Percentiles rank a stretch among this genome's conserved stretches.
Conservation (phyloP, 2,329 filamentous ascomycete genomes). For the Periconia macrospinosa region DNA sequence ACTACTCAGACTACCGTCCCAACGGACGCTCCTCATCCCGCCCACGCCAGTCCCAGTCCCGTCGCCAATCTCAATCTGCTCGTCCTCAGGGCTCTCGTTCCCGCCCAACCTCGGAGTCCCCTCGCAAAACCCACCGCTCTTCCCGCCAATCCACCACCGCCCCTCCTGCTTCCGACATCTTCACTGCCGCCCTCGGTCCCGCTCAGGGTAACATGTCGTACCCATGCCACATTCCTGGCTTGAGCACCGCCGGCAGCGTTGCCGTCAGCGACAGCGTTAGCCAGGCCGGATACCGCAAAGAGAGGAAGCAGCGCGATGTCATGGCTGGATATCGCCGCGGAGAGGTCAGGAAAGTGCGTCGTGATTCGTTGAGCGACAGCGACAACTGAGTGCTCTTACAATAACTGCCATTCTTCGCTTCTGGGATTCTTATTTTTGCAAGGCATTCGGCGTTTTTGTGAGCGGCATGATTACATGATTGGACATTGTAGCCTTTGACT, state of each 20-base stretch:
- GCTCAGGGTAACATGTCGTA: conserved; percentile 57
- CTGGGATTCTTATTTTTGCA: background rate
- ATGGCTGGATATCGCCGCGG: conserved; percentile 45
- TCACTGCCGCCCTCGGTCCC: conserved; percentile 43
- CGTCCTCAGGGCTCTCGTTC: conserved; percentile 13
- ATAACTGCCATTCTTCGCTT: background rate
- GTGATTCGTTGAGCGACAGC: conserved; percentile 59
- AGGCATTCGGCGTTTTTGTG: too few species aligned
- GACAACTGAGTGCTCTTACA: conserved; percentile 29
- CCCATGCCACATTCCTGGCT: conserved; percentile 58
- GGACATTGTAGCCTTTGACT: too few species aligned
- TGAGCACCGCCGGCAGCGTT: conserved; percentile 46
- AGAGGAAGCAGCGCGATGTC: conserved; percentile 43
- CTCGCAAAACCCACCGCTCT: conserved; percentile 35
- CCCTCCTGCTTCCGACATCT: conserved; percentile 33
- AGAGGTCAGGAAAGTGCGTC: conserved; percentile 44
- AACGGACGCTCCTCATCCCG: conserved; percentile 29
- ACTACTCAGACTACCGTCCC: conserved; percentile 47
- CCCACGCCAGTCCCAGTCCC: conserved; percentile 3
- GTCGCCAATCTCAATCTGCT: background rate
- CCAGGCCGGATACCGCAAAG: conserved; percentile 35
- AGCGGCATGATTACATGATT: too few species aligned
- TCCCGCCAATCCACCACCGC: conserved; percentile 24
- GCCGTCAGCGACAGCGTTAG: conserved; percentile 42
- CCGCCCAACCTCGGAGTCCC: conserved; percentile 14